Base-by-base conservation (phyloP, 495 filamentous ascomycete species). In the Xylaria sp. region DNA sequence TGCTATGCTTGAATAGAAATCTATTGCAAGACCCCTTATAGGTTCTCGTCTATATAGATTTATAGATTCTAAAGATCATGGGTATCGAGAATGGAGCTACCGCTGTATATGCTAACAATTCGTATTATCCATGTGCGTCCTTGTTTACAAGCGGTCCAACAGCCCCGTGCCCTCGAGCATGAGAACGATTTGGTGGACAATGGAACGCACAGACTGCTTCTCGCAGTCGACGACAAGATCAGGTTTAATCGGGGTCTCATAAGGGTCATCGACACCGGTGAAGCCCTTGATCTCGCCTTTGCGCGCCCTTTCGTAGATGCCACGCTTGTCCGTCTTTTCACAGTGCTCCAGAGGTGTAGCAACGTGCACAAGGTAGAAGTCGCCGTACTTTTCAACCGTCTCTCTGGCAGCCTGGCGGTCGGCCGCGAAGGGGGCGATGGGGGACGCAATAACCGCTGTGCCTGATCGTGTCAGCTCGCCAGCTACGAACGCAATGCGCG, bases 231-330 rank as follows among this genome's bases (percentile, higher is more conserved):
- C 95, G 35, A 89, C 88, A 68, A 99, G 85, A 80, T 97, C 88
- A 37, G 93, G 88, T 84, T 97, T 96, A 69, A 81, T 77, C 5
- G 96, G 96, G 70, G 80, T 77, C 89, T 99, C 96, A 80, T 98
- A 99, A 67, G 96, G 94, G 82, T 98, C 96, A 81, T 99, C 96
- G 69, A 99, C 96, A 76, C 96, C 96, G 40, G 96, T 99, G 86
- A 99, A 99, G 41, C 94, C 94, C 90, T 93, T 96, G 84, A 99
- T 97, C 87, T 98, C 94, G 19, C 96, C 96, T 11, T 82, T 86
- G 64, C 97, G 89, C 17, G 96, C 96, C 82, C 89, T 88, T 31
- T 84, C 87, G 82, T 99, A 99, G 74, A 98, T 91, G 31, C 96
- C 97, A 71, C 90, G 87, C 89, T 93, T 97, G 82, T 99, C 96